A percentile compares a stretch with the other conserved stretches of the same genome.
phyloP scores from a whole-genome alignment of 1,284 basidiomycete species.

The Macrocybe sp. region DNA sequence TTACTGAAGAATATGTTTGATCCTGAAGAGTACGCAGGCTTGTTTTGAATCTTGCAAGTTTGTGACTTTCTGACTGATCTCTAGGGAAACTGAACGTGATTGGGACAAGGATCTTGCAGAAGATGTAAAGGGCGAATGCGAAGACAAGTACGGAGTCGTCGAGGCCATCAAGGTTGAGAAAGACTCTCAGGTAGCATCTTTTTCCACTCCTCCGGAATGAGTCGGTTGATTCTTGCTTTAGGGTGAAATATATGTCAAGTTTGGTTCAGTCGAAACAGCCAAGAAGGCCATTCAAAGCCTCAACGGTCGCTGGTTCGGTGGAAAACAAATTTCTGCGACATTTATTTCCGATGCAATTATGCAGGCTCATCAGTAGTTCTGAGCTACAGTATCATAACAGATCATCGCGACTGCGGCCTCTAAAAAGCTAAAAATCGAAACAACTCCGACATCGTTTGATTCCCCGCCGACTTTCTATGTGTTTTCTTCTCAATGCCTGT shows the following conservation, averaged over 20 bases:
- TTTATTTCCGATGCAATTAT: constrained; percentile 92
- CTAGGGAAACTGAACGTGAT: constrained; percentile 88
- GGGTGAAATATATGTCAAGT: constrained; percentile 98
- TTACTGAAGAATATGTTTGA: constrained; percentile 96
- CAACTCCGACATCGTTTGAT: neutral
- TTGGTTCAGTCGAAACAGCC: constrained; percentile 74
- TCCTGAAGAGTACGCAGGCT: constrained; percentile 77
- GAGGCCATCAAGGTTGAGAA: constrained; percentile 89
- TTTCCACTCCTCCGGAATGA: neutral
- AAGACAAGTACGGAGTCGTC: constrained; percentile 87
- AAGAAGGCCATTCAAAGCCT: constrained; percentile 84
- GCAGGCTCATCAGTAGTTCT: constrained; percentile 75
- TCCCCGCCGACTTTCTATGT: neutral
- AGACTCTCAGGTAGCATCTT: constrained; percentile 76
- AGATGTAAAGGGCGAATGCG: constrained; percentile 93
- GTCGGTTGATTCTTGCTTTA: constrained; percentile 28
- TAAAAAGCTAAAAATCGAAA: neutral
- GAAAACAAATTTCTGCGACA: constrained; percentile 76
- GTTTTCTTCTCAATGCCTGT: neutral
- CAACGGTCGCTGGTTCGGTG: constrained; percentile 95
- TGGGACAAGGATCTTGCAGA: constrained; percentile 97
- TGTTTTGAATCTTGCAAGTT: neutral
- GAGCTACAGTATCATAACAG: neutral
- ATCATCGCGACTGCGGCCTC: neutral
- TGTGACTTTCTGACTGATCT: constrained; percentile 6